A percentile compares a stretch with the other conserved stretches of the same genome.
Conservation (phyloP, 768 basidiomycete species). For the Tubosaeta sp. region DNA sequence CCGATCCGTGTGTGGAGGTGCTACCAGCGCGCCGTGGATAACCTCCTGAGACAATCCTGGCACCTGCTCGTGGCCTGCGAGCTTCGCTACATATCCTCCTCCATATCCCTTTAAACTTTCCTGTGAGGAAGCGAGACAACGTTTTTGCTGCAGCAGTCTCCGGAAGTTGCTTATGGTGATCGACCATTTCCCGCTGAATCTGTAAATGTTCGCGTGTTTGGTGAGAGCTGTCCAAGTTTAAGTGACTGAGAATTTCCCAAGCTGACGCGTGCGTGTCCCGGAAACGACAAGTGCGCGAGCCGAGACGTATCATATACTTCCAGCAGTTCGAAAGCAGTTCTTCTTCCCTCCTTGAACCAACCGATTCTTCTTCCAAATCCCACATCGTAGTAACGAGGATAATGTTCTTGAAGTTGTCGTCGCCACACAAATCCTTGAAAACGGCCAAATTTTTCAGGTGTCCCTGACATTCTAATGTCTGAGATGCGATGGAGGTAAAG, state of each 20-base stretch:
- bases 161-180: slow-evolving; percentile 1
- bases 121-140: slow-evolving; percentile 2
- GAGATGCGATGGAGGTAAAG: slow-evolving; percentile 15
- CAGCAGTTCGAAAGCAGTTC: slow-evolving; percentile 11
- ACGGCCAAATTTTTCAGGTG: slow-evolving; percentile 7
- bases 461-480: no score
- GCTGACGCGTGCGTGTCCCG: slow-evolving; percentile 8
- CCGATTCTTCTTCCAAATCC: slow-evolving; percentile 2
- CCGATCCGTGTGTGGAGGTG: neutral
- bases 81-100: neutral
- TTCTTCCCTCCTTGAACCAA: slow-evolving; percentile 9
- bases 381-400: slow-evolving; percentile 20
- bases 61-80: neutral
- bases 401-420: slow-evolving; percentile 9
- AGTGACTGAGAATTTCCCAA: slow-evolving; percentile 7
- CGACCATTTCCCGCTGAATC: slow-evolving; percentile 18
- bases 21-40: neutral
- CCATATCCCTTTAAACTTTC: slow-evolving; percentile 8
- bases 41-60: no score
- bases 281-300: slow-evolving; percentile 11
- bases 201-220: slow-evolving; percentile 1
- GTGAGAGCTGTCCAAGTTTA: neutral
- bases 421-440: slow-evolving; percentile 11
- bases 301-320: slow-evolving; percentile 10
- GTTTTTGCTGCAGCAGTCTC: slow-evolving; percentile 17